Conservation (phyloP, 371 early-diverging fungal species). For the Vairimorpha necatrix region DNA sequence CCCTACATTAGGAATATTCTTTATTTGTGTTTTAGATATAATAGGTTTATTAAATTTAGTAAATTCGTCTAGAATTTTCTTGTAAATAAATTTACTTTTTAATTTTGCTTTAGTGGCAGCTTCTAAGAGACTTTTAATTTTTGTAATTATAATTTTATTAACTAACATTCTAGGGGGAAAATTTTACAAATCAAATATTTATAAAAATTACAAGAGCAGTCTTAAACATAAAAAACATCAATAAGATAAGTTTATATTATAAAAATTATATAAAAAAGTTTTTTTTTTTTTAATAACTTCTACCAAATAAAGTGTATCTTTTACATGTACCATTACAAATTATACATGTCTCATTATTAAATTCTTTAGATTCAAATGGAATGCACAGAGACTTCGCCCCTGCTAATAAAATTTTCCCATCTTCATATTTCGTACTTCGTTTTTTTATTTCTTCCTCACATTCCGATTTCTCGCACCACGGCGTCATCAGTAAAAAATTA, state of each 20-base stretch:
- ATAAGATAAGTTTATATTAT: no score
- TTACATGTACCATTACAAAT: conserved; percentile 75
- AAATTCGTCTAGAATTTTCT: neutral
- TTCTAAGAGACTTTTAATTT: neutral
- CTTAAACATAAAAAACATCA: neutral
- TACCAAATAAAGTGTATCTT: conserved; percentile 77
- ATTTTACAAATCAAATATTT: neutral
- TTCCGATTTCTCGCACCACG: conserved; percentile 83
- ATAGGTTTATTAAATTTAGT: neutral
- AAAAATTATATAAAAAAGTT: no score
- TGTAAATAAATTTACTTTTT: neutral
- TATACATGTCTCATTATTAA: conserved; percentile 72
- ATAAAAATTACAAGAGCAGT: neutral
- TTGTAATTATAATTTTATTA: neutral
- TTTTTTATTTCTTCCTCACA: conserved; percentile 96
- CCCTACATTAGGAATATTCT: conserved; percentile 2
- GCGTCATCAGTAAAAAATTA: conserved; percentile 79
- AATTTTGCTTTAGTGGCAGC: neutral
- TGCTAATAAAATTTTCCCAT: conserved; percentile 75
- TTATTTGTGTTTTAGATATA: neutral
- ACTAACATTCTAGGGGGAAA: neutral
- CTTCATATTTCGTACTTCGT: conserved; percentile 67
- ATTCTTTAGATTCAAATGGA: conserved; percentile 78
- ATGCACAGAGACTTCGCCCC: conserved; percentile 98
- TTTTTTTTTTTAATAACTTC: conserved; percentile 75